Evolutionary conservation across 495 filamentous ascomycete species (phyloP).

Genomic region (Talaromyces proteolyticus): DNA sequence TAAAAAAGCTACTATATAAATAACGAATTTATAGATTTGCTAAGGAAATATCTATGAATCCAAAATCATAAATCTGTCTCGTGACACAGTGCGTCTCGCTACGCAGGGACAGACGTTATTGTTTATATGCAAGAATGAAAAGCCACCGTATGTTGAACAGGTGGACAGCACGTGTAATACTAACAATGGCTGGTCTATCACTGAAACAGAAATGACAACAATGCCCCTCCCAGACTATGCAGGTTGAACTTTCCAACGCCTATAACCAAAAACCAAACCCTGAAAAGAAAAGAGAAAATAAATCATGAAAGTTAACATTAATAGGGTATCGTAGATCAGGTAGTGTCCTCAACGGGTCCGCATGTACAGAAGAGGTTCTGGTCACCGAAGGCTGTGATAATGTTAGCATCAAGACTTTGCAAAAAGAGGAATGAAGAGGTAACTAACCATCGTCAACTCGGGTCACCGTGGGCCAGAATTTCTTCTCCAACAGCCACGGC

Average conservation of each 20-base stretch:
- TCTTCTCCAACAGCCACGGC: slow-evolving; percentile 84
- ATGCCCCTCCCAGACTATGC: slow-evolving; percentile 6
- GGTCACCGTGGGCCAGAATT: slow-evolving; percentile 94
- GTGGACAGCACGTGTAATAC: no score
- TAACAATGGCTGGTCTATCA: no score
- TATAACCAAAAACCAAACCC: slow-evolving; percentile 6
- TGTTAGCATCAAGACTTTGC: slow-evolving; percentile 11
- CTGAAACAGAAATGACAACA: no score
- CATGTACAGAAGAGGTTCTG: slow-evolving; percentile 95
- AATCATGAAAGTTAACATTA: slow-evolving; percentile 5
- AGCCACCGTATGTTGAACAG: no score
- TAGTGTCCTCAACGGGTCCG: slow-evolving; percentile 61
- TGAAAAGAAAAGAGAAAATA: slow-evolving; percentile 10
- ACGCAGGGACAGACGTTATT: no score
- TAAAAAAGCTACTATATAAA: no score
- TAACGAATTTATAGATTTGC: no score
- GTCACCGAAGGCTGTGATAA: slow-evolving; percentile 72
- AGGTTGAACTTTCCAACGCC: not conserved
- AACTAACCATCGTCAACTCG: slow-evolving; percentile 83
- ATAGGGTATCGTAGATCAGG: slow-evolving; percentile 38
- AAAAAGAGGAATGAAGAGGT: not conserved
- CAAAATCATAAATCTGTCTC: no score
- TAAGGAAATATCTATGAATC: no score
- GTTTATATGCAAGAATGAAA: no score
- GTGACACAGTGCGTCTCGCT: no score